These are phyloP conservation scores for Pythium guiyangense DNA, from an alignment of 352 stramenopile species.

Conservation along the genomic window DNA sequence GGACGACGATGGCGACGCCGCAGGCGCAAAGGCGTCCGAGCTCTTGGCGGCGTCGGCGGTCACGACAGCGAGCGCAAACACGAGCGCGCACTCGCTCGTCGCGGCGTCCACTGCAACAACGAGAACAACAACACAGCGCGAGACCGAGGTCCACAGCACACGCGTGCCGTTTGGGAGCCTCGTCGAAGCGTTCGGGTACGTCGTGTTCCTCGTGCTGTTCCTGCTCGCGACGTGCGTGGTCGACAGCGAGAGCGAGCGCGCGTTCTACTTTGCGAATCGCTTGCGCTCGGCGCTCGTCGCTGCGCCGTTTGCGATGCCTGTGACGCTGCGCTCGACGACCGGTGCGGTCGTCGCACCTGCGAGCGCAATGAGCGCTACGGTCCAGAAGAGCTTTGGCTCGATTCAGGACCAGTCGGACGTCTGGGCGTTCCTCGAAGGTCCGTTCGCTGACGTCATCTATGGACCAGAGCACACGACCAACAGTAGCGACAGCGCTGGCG, in stretches of 20 bases:
- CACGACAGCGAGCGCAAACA: conserved; percentile 2
- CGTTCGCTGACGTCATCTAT: conserved; percentile 55
- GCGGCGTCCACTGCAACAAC: not conserved
- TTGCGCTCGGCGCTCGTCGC: conserved; percentile 40
- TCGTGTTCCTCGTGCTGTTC: conserved; percentile 54
- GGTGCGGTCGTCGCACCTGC: conserved; percentile 1
- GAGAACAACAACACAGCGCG: conserved; percentile 9
- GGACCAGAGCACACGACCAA: conserved; percentile 10
- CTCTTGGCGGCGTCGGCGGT: not conserved
- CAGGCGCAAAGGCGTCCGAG: not conserved
- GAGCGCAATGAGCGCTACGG: conserved; percentile 5
- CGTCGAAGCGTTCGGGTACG: conserved; percentile 38
- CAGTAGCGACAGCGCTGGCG: conserved; percentile 6
- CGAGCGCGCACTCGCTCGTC: no score
- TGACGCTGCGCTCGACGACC: conserved; percentile 11
- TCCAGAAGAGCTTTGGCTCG: conserved; percentile 37
- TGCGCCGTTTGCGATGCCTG: conserved; percentile 34
- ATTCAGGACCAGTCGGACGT: conserved; percentile 60
- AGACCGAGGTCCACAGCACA: conserved; percentile 27
- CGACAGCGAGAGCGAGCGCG: conserved; percentile 29
- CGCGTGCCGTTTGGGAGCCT: conserved; percentile 52
- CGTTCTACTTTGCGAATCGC: conserved; percentile 66
- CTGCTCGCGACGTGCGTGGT: conserved; percentile 46
- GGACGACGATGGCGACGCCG: not conserved
- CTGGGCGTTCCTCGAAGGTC: conserved; percentile 59